phyloP scores from a whole-genome alignment of 352 stramenopile genomes.

The Pseudoperonospora humuli region DNA sequence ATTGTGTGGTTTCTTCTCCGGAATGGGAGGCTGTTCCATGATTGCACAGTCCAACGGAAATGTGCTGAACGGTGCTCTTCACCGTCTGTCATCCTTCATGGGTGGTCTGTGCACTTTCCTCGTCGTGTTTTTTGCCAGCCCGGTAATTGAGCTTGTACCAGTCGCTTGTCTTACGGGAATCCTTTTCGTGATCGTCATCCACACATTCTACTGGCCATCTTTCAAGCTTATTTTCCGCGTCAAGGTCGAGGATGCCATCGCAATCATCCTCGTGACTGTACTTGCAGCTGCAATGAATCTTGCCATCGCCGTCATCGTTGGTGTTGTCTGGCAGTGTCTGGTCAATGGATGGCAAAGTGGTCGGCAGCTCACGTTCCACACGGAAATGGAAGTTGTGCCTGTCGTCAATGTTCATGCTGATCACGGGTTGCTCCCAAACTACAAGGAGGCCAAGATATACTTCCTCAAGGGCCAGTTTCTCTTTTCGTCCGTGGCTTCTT shows the following conservation, averaged over 20 bases:
- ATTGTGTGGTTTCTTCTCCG: slow-evolving; percentile 86
- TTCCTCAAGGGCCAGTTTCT: slow-evolving; percentile 64
- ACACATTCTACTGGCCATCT: slow-evolving; percentile 89
- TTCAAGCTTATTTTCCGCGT: slow-evolving; percentile 73
- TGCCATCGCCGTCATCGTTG: slow-evolving; percentile 76
- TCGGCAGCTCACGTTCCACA: slow-evolving; percentile 31
- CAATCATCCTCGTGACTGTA: slow-evolving; percentile 80
- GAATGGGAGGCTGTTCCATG: slow-evolving; percentile 91
- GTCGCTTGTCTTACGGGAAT: slow-evolving; percentile 82
- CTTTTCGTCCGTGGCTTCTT: slow-evolving; percentile 69
- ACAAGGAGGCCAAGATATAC: slow-evolving; percentile 58
- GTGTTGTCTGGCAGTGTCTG: slow-evolving; percentile 77
- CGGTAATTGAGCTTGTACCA: slow-evolving; percentile 79
- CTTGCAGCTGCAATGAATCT: slow-evolving; percentile 83
- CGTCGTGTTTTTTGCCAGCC: slow-evolving; percentile 78
- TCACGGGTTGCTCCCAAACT: slow-evolving; percentile 26
- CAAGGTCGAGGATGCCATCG: slow-evolving; percentile 55
- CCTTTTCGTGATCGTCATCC: slow-evolving; percentile 81
- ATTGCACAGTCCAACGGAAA: slow-evolving; percentile 91
- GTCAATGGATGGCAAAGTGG: slow-evolving; percentile 80
- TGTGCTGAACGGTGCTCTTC: slow-evolving; percentile 73
- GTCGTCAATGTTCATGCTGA: slow-evolving; percentile 24
- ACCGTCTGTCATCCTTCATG: slow-evolving; percentile 62
- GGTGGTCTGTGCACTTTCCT: slow-evolving; percentile 54
- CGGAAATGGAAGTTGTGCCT: slow-evolving; percentile 24